A percentile compares a stretch with the other conserved stretches of the same genome.
These are phyloP conservation scores for Otatea glauca DNA, from an alignment of 176 grass and related monocot species.

Conservation along the genomic window DNA sequence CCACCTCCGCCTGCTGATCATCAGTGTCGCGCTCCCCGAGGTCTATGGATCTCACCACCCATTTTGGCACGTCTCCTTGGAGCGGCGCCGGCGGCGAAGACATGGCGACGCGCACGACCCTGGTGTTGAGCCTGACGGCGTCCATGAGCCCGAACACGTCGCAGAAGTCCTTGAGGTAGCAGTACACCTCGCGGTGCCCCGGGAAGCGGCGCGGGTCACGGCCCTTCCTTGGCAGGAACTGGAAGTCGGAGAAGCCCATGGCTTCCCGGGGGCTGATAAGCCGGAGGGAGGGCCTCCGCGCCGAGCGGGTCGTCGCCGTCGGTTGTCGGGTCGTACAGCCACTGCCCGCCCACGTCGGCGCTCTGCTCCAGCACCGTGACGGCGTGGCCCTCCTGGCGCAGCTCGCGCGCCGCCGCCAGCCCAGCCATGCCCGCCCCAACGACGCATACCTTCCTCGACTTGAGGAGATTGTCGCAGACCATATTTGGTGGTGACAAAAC, in stretches of 20 bases:
- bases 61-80: not conserved
- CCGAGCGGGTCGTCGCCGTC: slow-evolving; percentile 23
- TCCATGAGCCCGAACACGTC: slow-evolving; percentile 38
- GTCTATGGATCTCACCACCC: slow-evolving; percentile 15
- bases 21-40: too few relatives aligned
- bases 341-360: slow-evolving; percentile 49
- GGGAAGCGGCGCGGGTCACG: slow-evolving; percentile 43
- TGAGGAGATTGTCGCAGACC: too few relatives aligned
- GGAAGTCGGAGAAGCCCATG: slow-evolving; percentile 53
- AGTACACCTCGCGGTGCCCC: slow-evolving; percentile 37
- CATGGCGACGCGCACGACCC: slow-evolving; percentile 20
- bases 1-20: too few relatives aligned
- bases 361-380: slow-evolving; percentile 55
- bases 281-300: slow-evolving; percentile 16
- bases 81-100: too few relatives aligned
- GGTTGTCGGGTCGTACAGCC: slow-evolving; percentile 44
- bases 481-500: too few relatives aligned
- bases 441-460: slow-evolving; percentile 42
- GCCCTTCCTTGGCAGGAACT: not conserved
- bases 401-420: slow-evolving; percentile 38
- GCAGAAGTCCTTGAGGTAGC: slow-evolving; percentile 50
- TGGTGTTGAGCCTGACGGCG: slow-evolving; percentile 50
- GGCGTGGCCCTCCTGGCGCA: slow-evolving; percentile 45
- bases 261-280: not conserved
- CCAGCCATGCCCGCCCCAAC: slow-evolving; percentile 49